Base-by-base conservation (phyloP, 2,329 filamentous ascomycete species). In the Dryadomyces quercus-mongolicae region DNA sequence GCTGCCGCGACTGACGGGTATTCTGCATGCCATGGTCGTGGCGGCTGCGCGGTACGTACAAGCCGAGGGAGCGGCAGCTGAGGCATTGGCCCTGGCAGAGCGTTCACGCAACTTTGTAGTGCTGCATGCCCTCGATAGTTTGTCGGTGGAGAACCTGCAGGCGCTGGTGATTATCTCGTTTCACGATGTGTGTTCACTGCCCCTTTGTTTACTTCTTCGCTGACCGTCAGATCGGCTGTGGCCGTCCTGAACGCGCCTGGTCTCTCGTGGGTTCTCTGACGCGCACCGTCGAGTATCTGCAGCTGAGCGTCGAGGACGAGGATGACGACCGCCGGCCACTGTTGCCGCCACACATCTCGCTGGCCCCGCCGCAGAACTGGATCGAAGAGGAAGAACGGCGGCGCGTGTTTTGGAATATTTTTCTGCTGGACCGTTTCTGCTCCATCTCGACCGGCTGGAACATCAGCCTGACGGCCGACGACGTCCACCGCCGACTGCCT, bases 321-420 rank as follows among this genome's bases (percentile, higher is more conserved):
- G 62, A 66, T 16, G 52, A 56, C n/a, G 52, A 56, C 4, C 56
- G 58, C 8, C 59, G 65, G 34, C 56, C 60, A 0, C 59, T 67
- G 10, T 64, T 63, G 0, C 13, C n/a, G 22, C 62, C 62, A 16
- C 62, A 64, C 36, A 58, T 63, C 20, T 55, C 59, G 2, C 62
- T 61, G 36, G 55, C 70, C 5, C 55, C 59, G 2, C 58, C 65
- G 7, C 58, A 59, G 21, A 60, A 62, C 56, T 70, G 68, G 69
- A 64, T 60, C 1, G 68, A 69, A 44, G 60, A 56, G 15, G 59
- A 62, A 21, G 60, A 61, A 49, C 57, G 60, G 3, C 56, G 59
- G 5, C 59, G 68, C 2, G 63, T 70, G 1, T 71, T 71, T 49
- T 70, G 68, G 68, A 66, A 62, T 22, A 60, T 71, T 22, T 70